A percentile compares a stretch with the other conserved stretches of the same genome.
These are phyloP conservation scores for Apophysomyces variabilis DNA, from an alignment of 371 early-diverging fungal species.

Conservation along the genomic window DNA sequence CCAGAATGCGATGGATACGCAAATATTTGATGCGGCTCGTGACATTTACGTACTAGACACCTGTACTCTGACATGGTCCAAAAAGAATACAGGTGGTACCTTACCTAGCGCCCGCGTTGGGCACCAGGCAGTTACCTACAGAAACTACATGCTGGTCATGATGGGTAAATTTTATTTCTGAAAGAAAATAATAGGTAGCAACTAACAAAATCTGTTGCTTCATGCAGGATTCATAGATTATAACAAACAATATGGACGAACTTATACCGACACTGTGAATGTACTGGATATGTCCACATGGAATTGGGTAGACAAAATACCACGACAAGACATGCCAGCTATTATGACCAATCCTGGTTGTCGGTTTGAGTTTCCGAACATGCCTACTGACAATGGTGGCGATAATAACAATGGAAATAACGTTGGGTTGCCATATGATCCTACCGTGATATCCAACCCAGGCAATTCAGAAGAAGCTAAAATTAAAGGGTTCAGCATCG, in stretches of 20 bases:
- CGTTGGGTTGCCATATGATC: conserved; percentile 2
- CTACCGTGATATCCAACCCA: conserved; percentile 27
- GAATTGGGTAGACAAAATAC: conserved; percentile 42
- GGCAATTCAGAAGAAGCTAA: conserved; percentile 19
- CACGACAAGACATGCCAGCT: not conserved
- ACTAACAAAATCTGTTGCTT: not conserved
- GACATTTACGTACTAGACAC: conserved; percentile 47
- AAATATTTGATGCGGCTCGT: conserved; percentile 13
- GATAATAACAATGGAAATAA: conserved; percentile 1
- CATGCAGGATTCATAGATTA: not conserved
- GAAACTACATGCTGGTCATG: conserved; percentile 46
- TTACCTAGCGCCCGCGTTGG: conserved; percentile 36
- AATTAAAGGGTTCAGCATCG: conserved; percentile 37
- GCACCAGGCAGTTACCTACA: conserved; percentile 41
- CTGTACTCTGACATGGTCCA: conserved; percentile 44
- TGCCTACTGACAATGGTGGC: conserved; percentile 13
- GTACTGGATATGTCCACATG: conserved; percentile 44
- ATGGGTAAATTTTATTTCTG: conserved; percentile 25
- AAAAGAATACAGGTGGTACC: conserved; percentile 26
- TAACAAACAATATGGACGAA: conserved; percentile 2
- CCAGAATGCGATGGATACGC: not conserved
- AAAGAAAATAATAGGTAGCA: not conserved
- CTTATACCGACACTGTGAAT: conserved; percentile 33
- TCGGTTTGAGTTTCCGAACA: conserved; percentile 30
- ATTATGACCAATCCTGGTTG: conserved; percentile 16